Percentiles rank a stretch among this genome's conserved stretches.
phyloP scores from a whole-genome alignment of 2,329 filamentous ascomycete genomes.

The Arthroderma sp. region DNA sequence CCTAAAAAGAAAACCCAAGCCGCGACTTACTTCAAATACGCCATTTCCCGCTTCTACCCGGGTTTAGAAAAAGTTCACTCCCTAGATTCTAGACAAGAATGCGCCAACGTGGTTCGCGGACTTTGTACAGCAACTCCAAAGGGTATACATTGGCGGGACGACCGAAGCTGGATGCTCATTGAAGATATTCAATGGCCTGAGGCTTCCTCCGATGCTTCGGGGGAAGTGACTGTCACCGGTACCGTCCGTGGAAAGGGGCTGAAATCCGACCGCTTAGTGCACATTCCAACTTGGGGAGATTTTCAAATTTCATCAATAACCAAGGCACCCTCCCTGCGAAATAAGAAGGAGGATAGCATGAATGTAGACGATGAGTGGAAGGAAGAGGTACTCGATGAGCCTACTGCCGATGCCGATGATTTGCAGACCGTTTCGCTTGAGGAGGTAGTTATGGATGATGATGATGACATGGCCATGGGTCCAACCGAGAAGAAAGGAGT shows the following conservation, averaged over 20 bases:
- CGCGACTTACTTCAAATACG: slow-evolving; percentile 73
- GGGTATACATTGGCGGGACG: slow-evolving; percentile 88
- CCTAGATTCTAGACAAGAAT: slow-evolving; percentile 78
- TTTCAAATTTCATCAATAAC: slow-evolving; percentile 87
- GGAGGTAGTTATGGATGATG: slow-evolving; percentile 64
- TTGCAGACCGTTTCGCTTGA: slow-evolving; percentile 76
- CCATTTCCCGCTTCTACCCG: slow-evolving; percentile 88
- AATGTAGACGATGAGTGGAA: slow-evolving; percentile 46
- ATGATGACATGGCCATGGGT: slow-evolving; percentile 40
- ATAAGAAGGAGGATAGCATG: slow-evolving; percentile 48
- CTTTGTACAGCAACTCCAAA: slow-evolving; percentile 87
- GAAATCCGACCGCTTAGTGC: slow-evolving; percentile 79
- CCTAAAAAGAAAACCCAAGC: slow-evolving; percentile 66
- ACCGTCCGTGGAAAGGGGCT: slow-evolving; percentile 73
- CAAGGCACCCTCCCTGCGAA: slow-evolving; percentile 53
- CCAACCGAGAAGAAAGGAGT: slow-evolving; percentile 64
- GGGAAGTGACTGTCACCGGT: slow-evolving; percentile 64
- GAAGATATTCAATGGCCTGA: slow-evolving; percentile 66
- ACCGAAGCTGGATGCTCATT: slow-evolving; percentile 87
- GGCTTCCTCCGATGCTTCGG: slow-evolving; percentile 29
- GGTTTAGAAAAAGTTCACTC: slow-evolving; percentile 82
- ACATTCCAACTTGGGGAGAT: slow-evolving; percentile 86
- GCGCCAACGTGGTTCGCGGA: slow-evolving; percentile 77
- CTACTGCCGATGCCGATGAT: slow-evolving; percentile 69
- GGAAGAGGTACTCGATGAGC: slow-evolving; percentile 49